Percentiles rank a stretch among this genome's conserved stretches.
phyloP scores from a whole-genome alignment of 2,329 filamentous ascomycete species.

The Botryotinia calthae region DNA sequence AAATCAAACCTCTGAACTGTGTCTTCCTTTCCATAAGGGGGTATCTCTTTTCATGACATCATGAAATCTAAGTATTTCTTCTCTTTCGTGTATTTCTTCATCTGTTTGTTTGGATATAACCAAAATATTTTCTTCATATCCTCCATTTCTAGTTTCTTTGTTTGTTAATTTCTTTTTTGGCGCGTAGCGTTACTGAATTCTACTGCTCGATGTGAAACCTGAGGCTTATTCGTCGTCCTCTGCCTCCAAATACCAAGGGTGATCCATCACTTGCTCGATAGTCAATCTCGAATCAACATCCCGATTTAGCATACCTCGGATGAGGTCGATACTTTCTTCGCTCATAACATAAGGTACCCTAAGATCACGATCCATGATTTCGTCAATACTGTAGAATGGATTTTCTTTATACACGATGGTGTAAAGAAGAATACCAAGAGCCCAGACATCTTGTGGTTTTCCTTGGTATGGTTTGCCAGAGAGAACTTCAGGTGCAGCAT shows the following conservation, averaged over 20 bases:
- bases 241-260: conserved; percentile 63
- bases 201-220: conserved; percentile 25
- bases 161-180: neutral
- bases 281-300: conserved; percentile 78
- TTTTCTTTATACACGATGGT: conserved; percentile 99
- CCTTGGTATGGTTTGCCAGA: conserved; percentile 88
- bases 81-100: conserved; percentile 1
- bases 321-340: conserved; percentile 88
- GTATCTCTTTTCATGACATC: conserved; percentile 21
- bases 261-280: conserved; percentile 84
- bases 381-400: conserved; percentile 97
- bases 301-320: conserved; percentile 87
- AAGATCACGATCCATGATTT: conserved; percentile 97
- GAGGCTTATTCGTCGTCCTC: conserved; percentile 29
- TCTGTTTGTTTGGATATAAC: conserved; percentile 1
- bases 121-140: neutral
- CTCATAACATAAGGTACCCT: conserved; percentile 85
- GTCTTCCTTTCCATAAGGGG: conserved; percentile 20
- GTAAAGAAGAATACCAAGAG: conserved; percentile 92
- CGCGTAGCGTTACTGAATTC: neutral
- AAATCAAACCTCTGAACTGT: conserved; percentile 19
- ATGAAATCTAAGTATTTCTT: conserved; percentile 21
- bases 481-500: conserved; percentile 96
- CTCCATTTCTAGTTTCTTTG: neutral
- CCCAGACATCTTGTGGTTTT: conserved; percentile 98